phyloP scores from a whole-genome alignment of 2,329 filamentous ascomycete genomes.

The Ceratocystis cacaofunesta region DNA sequence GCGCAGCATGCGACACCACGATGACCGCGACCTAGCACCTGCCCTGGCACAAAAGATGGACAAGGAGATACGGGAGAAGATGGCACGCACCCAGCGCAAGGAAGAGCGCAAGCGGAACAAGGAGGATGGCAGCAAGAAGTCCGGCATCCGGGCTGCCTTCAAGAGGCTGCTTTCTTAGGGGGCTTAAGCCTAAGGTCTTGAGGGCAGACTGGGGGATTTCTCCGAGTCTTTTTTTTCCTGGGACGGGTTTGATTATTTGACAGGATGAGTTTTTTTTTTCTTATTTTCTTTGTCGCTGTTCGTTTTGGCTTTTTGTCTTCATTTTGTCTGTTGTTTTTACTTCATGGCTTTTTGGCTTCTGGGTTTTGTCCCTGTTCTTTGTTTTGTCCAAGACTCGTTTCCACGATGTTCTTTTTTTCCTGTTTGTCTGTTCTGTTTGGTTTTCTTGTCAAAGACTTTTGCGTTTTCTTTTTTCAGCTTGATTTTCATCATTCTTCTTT shows the following conservation, averaged over 20 bases:
- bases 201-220: neutral
- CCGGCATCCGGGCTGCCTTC: constrained; percentile 16
- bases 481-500: constrained; percentile 2
- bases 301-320: neutral
- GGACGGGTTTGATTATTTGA: neutral
- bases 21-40: neutral
- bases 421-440: neutral
- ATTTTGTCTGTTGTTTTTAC: neutral
- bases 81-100: neutral
- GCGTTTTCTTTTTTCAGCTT: neutral
- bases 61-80: constrained; percentile 5
- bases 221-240: neutral
- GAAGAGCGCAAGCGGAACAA: constrained; percentile 17
- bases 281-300: neutral
- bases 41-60: neutral
- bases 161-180: constrained; percentile 15
- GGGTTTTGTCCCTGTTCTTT: neutral
- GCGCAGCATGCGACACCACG: neutral
- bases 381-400: neutral
- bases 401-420: neutral
- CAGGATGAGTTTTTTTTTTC: neutral
- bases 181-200: neutral
- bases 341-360: neutral
- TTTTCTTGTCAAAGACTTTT: neutral
- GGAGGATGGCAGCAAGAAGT: constrained; percentile 17